These are phyloP conservation scores for Cordyceps pruinosa DNA, from an alignment of 2,329 filamentous ascomycete genomes.

Conservation along the genomic window DNA sequence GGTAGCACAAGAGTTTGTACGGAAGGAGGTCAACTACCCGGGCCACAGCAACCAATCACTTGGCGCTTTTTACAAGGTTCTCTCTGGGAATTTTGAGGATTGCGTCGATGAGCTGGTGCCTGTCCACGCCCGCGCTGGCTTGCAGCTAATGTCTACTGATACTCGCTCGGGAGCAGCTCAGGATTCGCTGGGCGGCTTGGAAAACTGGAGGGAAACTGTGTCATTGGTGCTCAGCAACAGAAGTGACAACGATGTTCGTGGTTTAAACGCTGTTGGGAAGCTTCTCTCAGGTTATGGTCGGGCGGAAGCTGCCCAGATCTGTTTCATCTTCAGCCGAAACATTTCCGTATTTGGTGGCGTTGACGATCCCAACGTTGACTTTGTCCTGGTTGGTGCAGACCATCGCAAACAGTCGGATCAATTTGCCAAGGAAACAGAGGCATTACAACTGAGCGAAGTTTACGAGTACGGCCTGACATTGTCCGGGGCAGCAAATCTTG, in stretches of 20 bases:
- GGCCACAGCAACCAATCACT: conserved; percentile 78
- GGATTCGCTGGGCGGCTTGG: conserved; percentile 75
- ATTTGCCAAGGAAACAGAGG: conserved; percentile 73
- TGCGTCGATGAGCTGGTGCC: conserved; percentile 94
- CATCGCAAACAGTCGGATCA: conserved; percentile 64
- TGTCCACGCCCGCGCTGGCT: conserved; percentile 80
- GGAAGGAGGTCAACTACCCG: conserved; percentile 82
- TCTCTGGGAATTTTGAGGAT: conserved; percentile 90
- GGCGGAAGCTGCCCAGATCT: conserved; percentile 86
- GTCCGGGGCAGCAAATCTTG: conserved; percentile 42
- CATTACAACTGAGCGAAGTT: conserved; percentile 89
- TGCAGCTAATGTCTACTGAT: conserved; percentile 81
- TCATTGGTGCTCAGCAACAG: conserved; percentile 82
- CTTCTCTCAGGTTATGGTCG: conserved; percentile 80
- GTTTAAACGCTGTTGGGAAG: conserved; percentile 72
- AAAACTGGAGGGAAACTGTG: conserved; percentile 91
- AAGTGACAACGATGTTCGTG: conserved; percentile 69
- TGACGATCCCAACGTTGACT: conserved; percentile 70
- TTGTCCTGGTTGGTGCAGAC: conserved; percentile 81
- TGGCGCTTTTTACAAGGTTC: conserved; percentile 85
- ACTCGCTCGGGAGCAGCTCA: conserved; percentile 53
- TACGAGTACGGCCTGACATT: conserved; percentile 87
- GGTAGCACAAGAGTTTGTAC: conserved; percentile 90
- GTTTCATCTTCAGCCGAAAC: conserved; percentile 77
- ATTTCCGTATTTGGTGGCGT: conserved; percentile 69